Evolutionary conservation across 108 stramenopile species (phyloP), one percentile per base, ranked within the genome.

Genomic region (Craspedostauros australis): DNA sequence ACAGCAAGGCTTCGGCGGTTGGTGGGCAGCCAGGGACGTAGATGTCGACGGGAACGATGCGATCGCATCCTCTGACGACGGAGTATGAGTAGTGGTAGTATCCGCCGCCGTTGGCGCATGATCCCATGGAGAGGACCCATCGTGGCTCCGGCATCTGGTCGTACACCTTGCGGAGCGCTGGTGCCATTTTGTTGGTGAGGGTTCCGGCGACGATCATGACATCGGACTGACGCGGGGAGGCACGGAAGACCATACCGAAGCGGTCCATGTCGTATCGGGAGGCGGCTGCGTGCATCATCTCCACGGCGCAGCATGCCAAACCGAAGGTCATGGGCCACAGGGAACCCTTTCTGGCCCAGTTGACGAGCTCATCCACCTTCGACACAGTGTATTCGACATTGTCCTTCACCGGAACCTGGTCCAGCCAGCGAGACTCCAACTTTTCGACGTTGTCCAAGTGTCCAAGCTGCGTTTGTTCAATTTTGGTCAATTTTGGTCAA

Each of bases 161-260:
- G 74, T 99, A 99, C 0, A 99, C 95, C 73, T 98, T 97, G 28
- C 98, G 79, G 24, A 99, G 79, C 16, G 96, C 98, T 1, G 98
- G 98, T 2, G 96, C 98, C 98, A 99, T 99, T 66, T 99, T 99
- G 79, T 99, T 99, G 51, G 96, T 97, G 38, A 99, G 76, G 3
- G 98, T 99, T 5, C 98, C 98, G 6, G 98, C 98, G 21, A 99
- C 98, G 69, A 99, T 97, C 98, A 99, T 99, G 12, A 99, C 96
- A 67, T 98, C 98, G 26, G 89, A 92, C 67, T 96, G 95, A 39
- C 95, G 82, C 12, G 95, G 95, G 42, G 76, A 79, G 4, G 95
- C 95, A 30, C 95, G 88, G 53, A 96, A 96, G 15, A 96, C 92
- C 93, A 99, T 97, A 4, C 98, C 98, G 50, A 96, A 99, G 32